A percentile compares a stretch with the other conserved stretches of the same genome.
Conservation (phyloP, 352 stramenopile species). For the Phytophthora melonis region DNA sequence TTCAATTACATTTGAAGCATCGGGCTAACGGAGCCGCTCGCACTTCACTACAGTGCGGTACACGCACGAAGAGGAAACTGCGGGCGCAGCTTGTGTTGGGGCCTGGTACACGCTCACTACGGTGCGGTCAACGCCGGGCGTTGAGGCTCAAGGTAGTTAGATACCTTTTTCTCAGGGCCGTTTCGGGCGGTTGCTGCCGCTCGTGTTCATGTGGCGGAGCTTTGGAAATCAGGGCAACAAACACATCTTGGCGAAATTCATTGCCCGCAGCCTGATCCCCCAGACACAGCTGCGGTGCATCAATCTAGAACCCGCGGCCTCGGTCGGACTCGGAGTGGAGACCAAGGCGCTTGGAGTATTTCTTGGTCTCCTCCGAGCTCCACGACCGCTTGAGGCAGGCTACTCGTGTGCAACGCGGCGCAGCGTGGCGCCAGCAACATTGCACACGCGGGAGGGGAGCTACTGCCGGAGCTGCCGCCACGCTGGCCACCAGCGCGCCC, state of each 20-base stretch:
- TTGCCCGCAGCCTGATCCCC: conserved; percentile 29
- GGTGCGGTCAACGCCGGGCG: neutral
- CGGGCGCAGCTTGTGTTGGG: too few relatives aligned
- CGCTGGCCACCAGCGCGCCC: neutral
- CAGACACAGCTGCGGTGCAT: conserved; percentile 19
- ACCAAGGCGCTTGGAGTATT: too few relatives aligned
- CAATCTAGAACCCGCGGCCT: conserved; percentile 4
- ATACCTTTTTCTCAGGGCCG: conserved; percentile 24
- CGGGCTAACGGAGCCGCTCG: too few relatives aligned
- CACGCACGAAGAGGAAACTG: too few relatives aligned
- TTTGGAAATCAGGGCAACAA: conserved; percentile 16
- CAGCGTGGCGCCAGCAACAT: conserved; percentile 2
- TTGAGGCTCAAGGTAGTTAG: conserved; percentile 13
- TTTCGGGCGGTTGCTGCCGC: conserved; percentile 16
- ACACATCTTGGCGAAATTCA: conserved; percentile 28
- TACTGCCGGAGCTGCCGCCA: neutral
- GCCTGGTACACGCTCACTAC: too few relatives aligned
- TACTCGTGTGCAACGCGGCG: conserved; percentile 2
- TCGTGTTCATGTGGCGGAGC: conserved; percentile 6
- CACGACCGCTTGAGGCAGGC: conserved; percentile 1
- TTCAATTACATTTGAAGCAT: too few relatives aligned
- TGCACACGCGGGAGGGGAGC: conserved; percentile 6
- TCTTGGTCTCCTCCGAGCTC: conserved; percentile 8
- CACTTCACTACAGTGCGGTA: too few relatives aligned
- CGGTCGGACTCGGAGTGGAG: neutral